Evolutionary conservation across 805 yeast species (phyloP).

Genomic region (Limtongozyma cylindracea): DNA sequence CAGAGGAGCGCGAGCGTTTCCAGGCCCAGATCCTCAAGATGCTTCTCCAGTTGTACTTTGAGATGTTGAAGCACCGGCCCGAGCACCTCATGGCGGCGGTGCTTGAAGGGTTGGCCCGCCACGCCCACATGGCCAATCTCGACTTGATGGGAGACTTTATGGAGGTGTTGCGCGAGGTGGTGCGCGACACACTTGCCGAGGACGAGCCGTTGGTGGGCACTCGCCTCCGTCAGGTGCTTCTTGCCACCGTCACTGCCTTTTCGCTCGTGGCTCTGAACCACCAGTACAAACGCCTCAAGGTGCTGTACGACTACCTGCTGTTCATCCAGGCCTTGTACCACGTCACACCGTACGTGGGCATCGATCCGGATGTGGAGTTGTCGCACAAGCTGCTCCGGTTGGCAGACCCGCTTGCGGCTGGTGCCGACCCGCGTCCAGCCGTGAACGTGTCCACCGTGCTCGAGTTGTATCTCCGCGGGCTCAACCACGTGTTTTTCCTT

Average conservation of each 20-base stretch:
- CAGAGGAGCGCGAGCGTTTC: slow-evolving; percentile 62
- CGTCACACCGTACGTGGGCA: slow-evolving; percentile 36
- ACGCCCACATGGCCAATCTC: slow-evolving; percentile 80
- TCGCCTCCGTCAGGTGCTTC: slow-evolving; percentile 45
- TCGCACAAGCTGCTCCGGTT: slow-evolving; percentile 61
- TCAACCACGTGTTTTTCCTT: slow-evolving; percentile 64
- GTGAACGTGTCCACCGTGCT: slow-evolving; percentile 79
- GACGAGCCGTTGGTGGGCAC: slow-evolving; percentile 9
- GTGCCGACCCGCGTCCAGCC: slow-evolving; percentile 26
- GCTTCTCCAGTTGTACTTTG: slow-evolving; percentile 50
- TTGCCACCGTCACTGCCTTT: slow-evolving; percentile 79
- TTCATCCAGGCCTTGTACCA: slow-evolving; percentile 59
- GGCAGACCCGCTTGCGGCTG: slow-evolving; percentile 41
- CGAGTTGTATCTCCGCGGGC: slow-evolving; percentile 51
- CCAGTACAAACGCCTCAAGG: slow-evolving; percentile 27
- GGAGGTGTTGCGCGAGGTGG: slow-evolving; percentile 68
- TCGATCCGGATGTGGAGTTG: slow-evolving; percentile 70
- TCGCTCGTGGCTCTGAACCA: slow-evolving; percentile 58
- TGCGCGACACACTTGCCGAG: slow-evolving; percentile 22
- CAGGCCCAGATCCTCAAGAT: slow-evolving; percentile 68
- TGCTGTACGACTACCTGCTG: slow-evolving; percentile 43
- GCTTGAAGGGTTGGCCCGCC: slow-evolving; percentile 73
- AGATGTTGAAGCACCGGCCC: slow-evolving; percentile 19
- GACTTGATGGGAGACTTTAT: slow-evolving; percentile 84
- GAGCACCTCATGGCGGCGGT: slow-evolving; percentile 61